Evolutionary conservation across 2,329 filamentous ascomycete species (phyloP).

Genomic region (Botrytis byssoidea): DNA sequence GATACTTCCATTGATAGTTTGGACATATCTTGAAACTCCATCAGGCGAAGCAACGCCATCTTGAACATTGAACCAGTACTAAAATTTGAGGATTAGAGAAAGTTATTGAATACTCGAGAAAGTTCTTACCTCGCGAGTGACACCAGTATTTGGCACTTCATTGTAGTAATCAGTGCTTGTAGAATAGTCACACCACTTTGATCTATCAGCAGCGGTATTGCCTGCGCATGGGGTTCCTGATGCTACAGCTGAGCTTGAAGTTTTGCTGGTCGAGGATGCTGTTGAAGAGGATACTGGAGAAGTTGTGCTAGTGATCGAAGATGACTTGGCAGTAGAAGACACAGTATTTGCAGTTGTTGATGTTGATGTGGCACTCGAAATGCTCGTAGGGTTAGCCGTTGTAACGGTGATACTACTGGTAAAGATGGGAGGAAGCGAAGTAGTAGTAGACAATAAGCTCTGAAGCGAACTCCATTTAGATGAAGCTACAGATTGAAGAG

Average conservation of each 20-base stretch:
- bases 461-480: slow-evolving; percentile 18
- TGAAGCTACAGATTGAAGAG: slow-evolving; percentile 9
- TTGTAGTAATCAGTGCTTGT: slow-evolving; percentile 44
- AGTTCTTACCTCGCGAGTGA: slow-evolving; percentile 44
- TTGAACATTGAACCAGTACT: slow-evolving; percentile 26
- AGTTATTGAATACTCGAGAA: slow-evolving; percentile 26
- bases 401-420: neutral
- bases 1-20: slow-evolving; percentile 37
- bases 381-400: neutral
- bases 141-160: slow-evolving; percentile 42
- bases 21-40: slow-evolving; percentile 31
- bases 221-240: slow-evolving; percentile 16
- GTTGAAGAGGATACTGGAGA: neutral
- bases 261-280: neutral
- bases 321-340: neutral
- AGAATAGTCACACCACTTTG: slow-evolving; percentile 47
- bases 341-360: neutral
- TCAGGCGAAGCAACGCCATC: slow-evolving; percentile 32
- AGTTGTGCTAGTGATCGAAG: neutral
- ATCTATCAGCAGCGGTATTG: slow-evolving; percentile 23
- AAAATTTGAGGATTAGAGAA: neutral
- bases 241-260: neutral
- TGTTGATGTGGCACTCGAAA: neutral
- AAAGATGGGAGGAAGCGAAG: slow-evolving; percentile 10
- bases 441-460: neutral